A percentile compares a stretch with the other conserved stretches of the same genome.
These are phyloP conservation scores for Cercospora canescens DNA, from an alignment of 2,329 filamentous ascomycete genomes.

Conservation along the genomic window DNA sequence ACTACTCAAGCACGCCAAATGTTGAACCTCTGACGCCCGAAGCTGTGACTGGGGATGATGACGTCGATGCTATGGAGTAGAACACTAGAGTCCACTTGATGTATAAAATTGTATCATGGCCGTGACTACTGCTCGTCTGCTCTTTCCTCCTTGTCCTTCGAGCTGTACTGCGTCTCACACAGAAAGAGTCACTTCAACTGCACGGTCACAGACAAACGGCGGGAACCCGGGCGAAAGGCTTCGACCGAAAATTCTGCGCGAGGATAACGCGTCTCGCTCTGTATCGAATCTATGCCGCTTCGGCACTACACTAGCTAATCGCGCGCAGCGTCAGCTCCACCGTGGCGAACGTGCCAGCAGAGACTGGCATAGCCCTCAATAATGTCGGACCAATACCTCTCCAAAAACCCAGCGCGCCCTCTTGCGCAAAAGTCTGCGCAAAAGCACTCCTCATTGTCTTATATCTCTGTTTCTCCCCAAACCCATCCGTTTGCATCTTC, in stretches of 20 bases:
- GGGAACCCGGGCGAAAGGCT: background rate
- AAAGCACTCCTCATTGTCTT: constrained; percentile 87
- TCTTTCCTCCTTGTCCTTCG: background rate
- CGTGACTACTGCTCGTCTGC: too few relatives aligned
- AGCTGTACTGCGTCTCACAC: background rate
- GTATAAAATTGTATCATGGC: background rate
- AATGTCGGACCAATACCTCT: constrained; percentile 89
- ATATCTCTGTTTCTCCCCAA: constrained; percentile 71
- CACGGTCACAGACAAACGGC: background rate
- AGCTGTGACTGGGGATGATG: constrained; percentile 4
- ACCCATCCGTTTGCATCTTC: constrained; percentile 98
- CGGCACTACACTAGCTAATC: constrained; percentile 29
- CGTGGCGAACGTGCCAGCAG: constrained; percentile 94
- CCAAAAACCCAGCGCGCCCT: constrained; percentile 87
- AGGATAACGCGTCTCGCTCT: background rate
- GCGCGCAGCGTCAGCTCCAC: constrained; percentile 42
- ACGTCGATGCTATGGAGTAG: background rate
- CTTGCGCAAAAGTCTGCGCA: constrained; percentile 72
- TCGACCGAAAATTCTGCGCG: background rate
- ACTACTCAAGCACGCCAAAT: background rate
- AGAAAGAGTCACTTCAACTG: background rate
- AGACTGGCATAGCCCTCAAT: constrained; percentile 94
- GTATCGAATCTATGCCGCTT: background rate
- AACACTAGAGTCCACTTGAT: background rate
- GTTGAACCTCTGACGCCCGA: constrained; percentile 1